These are phyloP conservation scores for Chenopodium berlandieri DNA, from an alignment of 148 eudicot genomes.

Conservation along the genomic window DNA sequence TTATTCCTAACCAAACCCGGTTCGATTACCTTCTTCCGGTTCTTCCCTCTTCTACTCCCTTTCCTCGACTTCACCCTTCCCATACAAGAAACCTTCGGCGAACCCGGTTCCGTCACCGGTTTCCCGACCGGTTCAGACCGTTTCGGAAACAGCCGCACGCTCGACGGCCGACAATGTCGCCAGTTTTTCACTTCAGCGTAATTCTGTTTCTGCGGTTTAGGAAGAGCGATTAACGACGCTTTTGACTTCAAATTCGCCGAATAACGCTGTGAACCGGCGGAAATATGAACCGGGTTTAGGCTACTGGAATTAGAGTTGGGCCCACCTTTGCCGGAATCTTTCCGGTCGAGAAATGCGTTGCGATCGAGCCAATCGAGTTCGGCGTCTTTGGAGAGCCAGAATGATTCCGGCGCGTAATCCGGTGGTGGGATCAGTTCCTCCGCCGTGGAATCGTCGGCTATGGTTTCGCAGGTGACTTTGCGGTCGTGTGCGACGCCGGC, in stretches of 20 bases:
- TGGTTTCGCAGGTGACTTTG: constrained; percentile 56
- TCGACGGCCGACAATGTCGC: constrained; percentile 33
- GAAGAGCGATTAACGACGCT: constrained; percentile 56
- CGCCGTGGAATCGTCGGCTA: constrained; percentile 2
- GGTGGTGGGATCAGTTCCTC: neutral
- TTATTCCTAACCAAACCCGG: constrained; percentile 12
- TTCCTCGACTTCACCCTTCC: constrained; percentile 71
- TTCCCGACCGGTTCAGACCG: constrained; percentile 38
- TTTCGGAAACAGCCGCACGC: constrained; percentile 59
- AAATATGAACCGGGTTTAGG: constrained; percentile 18
- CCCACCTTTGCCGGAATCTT: constrained; percentile 67
- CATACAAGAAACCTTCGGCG: constrained; percentile 91
- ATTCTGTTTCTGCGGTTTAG: constrained; percentile 57
- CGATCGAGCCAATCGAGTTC: constrained; percentile 87
- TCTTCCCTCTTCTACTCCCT: constrained; percentile 39
- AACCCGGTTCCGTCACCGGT: constrained; percentile 58
- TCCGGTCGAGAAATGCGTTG: constrained; percentile 67
- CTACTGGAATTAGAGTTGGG: constrained; percentile 22
- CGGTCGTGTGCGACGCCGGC: constrained; percentile 34
- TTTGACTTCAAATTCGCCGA: constrained; percentile 38
- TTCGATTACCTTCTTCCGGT: constrained; percentile 17
- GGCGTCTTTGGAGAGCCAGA: constrained; percentile 74
- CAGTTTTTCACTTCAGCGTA: constrained; percentile 42
- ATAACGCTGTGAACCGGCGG: constrained; percentile 53
- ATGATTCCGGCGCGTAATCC: constrained; percentile 75